Conservation (phyloP, 2,329 filamentous ascomycete genomes). For the Fusarium pseudograminearum region DNA sequence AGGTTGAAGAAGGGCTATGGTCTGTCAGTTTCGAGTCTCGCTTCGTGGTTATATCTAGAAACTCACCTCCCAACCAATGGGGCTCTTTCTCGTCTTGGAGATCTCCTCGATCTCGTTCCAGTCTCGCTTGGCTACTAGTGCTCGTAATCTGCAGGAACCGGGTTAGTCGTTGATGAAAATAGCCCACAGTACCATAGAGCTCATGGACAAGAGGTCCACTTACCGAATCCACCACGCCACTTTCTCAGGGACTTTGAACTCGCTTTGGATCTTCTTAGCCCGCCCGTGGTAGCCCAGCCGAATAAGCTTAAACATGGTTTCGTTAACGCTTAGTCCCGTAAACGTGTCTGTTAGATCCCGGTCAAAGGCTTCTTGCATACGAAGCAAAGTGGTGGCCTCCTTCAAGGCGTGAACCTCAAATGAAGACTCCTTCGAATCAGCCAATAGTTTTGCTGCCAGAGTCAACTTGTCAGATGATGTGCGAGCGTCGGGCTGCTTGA, state of each 20-base stretch:
- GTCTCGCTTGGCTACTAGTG: conserved; percentile 88
- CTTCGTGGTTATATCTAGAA: background rate
- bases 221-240: conserved; percentile 86
- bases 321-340: conserved; percentile 86
- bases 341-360: conserved; percentile 83
- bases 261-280: conserved; percentile 87
- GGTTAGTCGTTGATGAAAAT: conserved; percentile 37
- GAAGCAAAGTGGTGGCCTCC: conserved; percentile 82
- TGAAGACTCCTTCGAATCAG: conserved; percentile 82
- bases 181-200: conserved; percentile 18
- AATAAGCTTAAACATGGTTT: conserved; percentile 91
- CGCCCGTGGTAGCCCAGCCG: conserved; percentile 84
- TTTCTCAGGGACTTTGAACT: conserved; percentile 94
- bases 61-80: conserved; percentile 95
- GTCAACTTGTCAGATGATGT: conserved; percentile 86
- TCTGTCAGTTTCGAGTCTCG: conserved; percentile 30
- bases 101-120: conserved; percentile 94
- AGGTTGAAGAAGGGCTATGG: conserved; percentile 89
- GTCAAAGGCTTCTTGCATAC: conserved; percentile 89
- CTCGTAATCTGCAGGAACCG: conserved; percentile 72
- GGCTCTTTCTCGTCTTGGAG: conserved; percentile 81
- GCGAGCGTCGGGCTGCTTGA: conserved; percentile 76
- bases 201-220: conserved; percentile 45
- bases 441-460: conserved; percentile 84
- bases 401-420: conserved; percentile 81